Evolutionary conservation across 768 basidiomycete species (phyloP), one percentile per base, ranked within the genome.

Genomic region (Sarcomyxa edulis): DNA sequence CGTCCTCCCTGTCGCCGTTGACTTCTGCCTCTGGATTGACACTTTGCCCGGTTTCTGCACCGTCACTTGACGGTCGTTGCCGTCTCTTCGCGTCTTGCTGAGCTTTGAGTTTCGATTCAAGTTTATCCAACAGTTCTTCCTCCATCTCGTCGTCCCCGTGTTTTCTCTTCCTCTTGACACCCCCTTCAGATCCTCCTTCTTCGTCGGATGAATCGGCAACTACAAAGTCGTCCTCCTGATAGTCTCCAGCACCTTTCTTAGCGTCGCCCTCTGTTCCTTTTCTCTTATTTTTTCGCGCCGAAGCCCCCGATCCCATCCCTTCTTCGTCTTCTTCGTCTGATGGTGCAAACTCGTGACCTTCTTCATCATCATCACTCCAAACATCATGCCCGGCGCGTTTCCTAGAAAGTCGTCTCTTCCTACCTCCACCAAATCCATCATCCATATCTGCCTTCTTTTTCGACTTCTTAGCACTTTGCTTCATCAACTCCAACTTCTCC

Each of bases 201-300:
- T 84, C 83, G 28, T 88, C 86, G 12, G 78, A 80, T 15, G 73
- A 69, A 48, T 89, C 87, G 10, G 82, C 79, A 8, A 90, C 89
- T 20, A 92, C 66, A 50, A 92, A 92, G 50, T 88, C 88, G 53
- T 92, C 88, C 42, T 82, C 78, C 54, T 87, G 83, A 48, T 91
- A 91, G 29, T 88, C 69, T 34, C 68, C 84, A 15, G 76, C 77
- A 4, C 69, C 67, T 29, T 76, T 69, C 37, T 71, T 74, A 39
- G 72, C 72, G 9, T 68, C 66, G n/a, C 65, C 61, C 10, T 56
- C 58, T 45, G 54, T 52, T 36, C 51, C 50, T 54, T 74, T 74
- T 46, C 71, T 64, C 57, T 78, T 74, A 38, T 54, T 48, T 39
- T 67, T 72, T 33, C 65, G 64, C 7, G 62, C 25, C n/a, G 66